These are phyloP conservation scores for Macrotyloma uniflorum DNA, from an alignment of 306 rosid genomes.

Conservation along the genomic window DNA sequence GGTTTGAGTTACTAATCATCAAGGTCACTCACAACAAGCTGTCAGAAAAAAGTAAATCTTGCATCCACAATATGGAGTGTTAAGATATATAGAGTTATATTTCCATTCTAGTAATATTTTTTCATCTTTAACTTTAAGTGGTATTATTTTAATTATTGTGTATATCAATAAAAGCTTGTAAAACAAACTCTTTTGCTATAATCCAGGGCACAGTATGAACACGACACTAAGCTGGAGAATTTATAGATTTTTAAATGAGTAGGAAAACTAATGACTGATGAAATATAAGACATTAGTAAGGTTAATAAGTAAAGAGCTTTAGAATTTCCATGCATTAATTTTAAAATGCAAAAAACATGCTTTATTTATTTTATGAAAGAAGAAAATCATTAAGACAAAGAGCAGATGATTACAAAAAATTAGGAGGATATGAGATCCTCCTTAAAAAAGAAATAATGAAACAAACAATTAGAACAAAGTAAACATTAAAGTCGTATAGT, in stretches of 20 bases:
- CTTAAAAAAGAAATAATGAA: not conserved
- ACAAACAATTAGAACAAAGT: not conserved
- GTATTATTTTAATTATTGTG: not conserved
- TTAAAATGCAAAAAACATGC: not conserved
- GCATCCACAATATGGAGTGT: not conserved
- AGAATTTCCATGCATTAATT: not conserved
- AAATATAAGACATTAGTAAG: not conserved
- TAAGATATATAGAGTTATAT: not conserved
- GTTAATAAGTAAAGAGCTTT: not conserved
- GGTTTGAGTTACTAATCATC: slow-evolving; percentile 5
- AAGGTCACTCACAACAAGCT: slow-evolving; percentile 14
- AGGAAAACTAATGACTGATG: not conserved
- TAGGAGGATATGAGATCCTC: not conserved
- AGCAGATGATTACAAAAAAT: not conserved
- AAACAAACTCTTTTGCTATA: not conserved
- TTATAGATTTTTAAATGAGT: not conserved
- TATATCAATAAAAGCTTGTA: not conserved
- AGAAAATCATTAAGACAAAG: not conserved
- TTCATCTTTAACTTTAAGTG: not conserved
- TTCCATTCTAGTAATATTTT: not conserved
- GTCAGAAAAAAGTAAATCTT: slow-evolving; percentile 11
- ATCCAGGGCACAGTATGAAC: not conserved
- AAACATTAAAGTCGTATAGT: not conserved
- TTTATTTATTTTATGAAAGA: not conserved
- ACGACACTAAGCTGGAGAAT: not conserved